Evolutionary conservation across 768 basidiomycete genomes (phyloP).

Genomic region (Mycena floridula): DNA sequence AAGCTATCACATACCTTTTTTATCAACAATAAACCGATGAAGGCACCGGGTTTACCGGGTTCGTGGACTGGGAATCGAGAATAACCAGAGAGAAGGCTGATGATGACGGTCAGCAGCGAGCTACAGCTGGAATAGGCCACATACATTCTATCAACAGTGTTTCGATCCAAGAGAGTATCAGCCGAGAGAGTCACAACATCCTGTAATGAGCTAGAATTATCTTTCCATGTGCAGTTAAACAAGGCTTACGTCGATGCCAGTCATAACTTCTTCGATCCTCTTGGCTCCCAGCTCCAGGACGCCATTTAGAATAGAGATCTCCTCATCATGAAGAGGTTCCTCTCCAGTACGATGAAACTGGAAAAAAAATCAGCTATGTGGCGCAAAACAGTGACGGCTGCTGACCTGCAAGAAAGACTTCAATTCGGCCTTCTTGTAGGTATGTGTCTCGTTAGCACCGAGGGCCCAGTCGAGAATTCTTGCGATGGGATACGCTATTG

Average conservation of each 20-base stretch:
- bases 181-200: conserved; percentile 79
- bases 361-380: too few relatives aligned
- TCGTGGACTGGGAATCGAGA: conserved; percentile 89
- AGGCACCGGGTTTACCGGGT: conserved; percentile 59
- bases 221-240: conserved; percentile 7
- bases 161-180: conserved; percentile 75
- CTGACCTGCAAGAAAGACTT: conserved; percentile 76
- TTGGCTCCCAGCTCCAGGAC: conserved; percentile 75
- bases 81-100: conserved; percentile 73
- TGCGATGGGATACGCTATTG: conserved; percentile 78
- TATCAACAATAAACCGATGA: conserved; percentile 76
- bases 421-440: conserved; percentile 79
- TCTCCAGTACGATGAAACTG: conserved; percentile 75
- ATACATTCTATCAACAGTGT: conserved; percentile 71
- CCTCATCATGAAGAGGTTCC: conserved; percentile 75
- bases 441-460: conserved; percentile 64
- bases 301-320: conserved; percentile 76
- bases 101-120: conserved; percentile 3
- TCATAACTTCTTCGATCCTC: conserved; percentile 76
- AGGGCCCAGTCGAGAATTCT: conserved; percentile 78
- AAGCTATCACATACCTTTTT: conserved; percentile 55
- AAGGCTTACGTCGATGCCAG: conserved; percentile 56
- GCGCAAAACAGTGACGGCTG: too few relatives aligned
- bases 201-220: conserved; percentile 24
- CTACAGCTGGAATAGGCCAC: conserved; percentile 14